Base-by-base conservation (phyloP, 2,329 filamentous ascomycete species). In the Diplocarpon rosae region DNA sequence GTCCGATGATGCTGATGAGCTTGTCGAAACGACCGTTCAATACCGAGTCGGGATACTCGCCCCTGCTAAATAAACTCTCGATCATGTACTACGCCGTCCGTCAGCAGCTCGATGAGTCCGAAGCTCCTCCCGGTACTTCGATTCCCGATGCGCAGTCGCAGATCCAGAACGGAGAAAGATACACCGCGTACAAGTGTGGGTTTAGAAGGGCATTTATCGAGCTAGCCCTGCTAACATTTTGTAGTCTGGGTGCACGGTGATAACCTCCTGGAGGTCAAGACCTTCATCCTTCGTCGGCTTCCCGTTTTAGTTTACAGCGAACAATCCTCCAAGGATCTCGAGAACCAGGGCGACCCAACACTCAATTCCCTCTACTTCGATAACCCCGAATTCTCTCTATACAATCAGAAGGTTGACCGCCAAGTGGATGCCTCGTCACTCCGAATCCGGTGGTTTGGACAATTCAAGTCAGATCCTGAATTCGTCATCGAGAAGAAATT, bases 341-440 rank as follows among this genome's bases (percentile, higher is more conserved):
- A 95, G 57, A 78, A 79, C 37, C 78, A 88, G 53, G 70, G 72
- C 37, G 90, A 96, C 58, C 92, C 92, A 5, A 85, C 85, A 40
- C 85, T 96, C 54, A 96, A 89, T 13, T 95, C 90, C 20, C 78
- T 98, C 32, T 98, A 98, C 67, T 95, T 96, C 59, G 92, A 98
- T 65, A 94, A 81, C 61, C 72, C 78, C 33, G 80, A 81, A 53
- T 96, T 98, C 63, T 76, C 83, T 12, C 72, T 96, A 9, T 98
- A 96, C 65, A 78, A 77, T 12, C 76, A 83, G 57, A 96, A 96
- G 67, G 80, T 95, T 16, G 80, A 84, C 48, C 77, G 81, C 51
- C 72, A 80, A 48, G 71, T 78, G 1, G 80, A 88, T 58, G 85
- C 87, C 6, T 79, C 84, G 2, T 95, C 90, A 17, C 66, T 98